Evolutionary conservation across 352 stramenopile species (phyloP).

Genomic region (Pythium utonaiense): DNA sequence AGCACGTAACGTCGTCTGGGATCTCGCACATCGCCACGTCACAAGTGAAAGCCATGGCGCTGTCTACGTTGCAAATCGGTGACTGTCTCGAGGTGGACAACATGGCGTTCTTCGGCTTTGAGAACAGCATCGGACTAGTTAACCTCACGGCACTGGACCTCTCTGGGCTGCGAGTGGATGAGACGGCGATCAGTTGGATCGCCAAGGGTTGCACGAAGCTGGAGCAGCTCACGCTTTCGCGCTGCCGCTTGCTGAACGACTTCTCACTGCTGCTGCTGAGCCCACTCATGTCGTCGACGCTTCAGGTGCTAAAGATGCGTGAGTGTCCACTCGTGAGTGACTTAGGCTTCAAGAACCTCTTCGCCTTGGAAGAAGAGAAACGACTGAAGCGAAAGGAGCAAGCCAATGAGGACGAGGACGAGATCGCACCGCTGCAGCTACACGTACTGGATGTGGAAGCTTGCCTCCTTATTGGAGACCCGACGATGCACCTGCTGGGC

Average conservation of each 20-base stretch:
- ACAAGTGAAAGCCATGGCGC: slow-evolving; percentile 24
- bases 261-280: slow-evolving; percentile 55
- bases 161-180: slow-evolving; percentile 44
- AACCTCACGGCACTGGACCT: slow-evolving; percentile 38
- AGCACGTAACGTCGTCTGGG: slow-evolving; percentile 58
- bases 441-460: slow-evolving; percentile 51
- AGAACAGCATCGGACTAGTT: slow-evolving; percentile 32
- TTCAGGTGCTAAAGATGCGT: slow-evolving; percentile 43
- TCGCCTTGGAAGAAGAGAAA: slow-evolving; percentile 25
- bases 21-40: slow-evolving; percentile 52
- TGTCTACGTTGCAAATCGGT: slow-evolving; percentile 35
- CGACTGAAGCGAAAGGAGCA: not conserved
- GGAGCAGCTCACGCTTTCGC: slow-evolving; percentile 41
- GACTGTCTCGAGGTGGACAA: slow-evolving; percentile 60
- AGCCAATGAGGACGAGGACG: slow-evolving; percentile 27
- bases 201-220: slow-evolving; percentile 44
- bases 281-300: slow-evolving; percentile 25
- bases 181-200: slow-evolving; percentile 72
- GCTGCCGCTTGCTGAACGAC: slow-evolving; percentile 49
- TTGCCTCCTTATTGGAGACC: slow-evolving; percentile 46
- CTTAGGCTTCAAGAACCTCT: slow-evolving; percentile 42
- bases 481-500: slow-evolving; percentile 31
- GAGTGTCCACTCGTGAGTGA: slow-evolving; percentile 46
- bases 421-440: slow-evolving; percentile 17
- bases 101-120: slow-evolving; percentile 78